phyloP scores from a whole-genome alignment of 1,284 basidiomycete species.

The Microbotryomycetes sp. region DNA sequence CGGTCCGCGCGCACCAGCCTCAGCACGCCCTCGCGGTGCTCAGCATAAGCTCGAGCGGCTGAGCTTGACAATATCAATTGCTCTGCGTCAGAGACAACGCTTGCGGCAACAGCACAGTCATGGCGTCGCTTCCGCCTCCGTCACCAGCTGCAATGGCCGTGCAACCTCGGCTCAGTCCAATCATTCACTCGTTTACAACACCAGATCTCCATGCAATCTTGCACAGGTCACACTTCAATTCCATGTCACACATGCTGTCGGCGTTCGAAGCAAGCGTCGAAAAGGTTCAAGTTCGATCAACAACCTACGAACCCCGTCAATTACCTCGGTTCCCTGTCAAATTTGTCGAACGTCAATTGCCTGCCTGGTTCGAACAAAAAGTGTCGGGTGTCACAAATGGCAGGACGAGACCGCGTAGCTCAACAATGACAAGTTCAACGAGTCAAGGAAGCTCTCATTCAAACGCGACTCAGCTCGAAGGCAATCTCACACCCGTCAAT shows the following conservation, averaged over 20 bases:
- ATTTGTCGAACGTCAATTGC: slow-evolving; percentile 12
- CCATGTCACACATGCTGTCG: slow-evolving; percentile 7
- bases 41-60: background rate
- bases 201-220: slow-evolving; percentile 11
- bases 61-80: no score
- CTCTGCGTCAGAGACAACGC: no score
- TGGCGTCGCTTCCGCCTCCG: background rate
- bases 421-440: background rate
- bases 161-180: slow-evolving; percentile 9
- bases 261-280: slow-evolving; percentile 13
- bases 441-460: background rate
- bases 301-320: background rate
- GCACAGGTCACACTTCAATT: background rate
- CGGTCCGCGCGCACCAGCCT: no score
- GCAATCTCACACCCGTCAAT: background rate
- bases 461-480: background rate
- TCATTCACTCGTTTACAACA: slow-evolving; percentile 13
- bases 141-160: background rate
- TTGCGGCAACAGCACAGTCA: no score
- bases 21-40: background rate
- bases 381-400: background rate
- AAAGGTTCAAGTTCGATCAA: slow-evolving; percentile 12
- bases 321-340: slow-evolving; percentile 5
- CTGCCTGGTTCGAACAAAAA: background rate
- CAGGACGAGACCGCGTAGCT: background rate